Evolutionary conservation across 2,329 filamentous ascomycete species (phyloP).

Genomic region (Parastagonospora avenae): DNA sequence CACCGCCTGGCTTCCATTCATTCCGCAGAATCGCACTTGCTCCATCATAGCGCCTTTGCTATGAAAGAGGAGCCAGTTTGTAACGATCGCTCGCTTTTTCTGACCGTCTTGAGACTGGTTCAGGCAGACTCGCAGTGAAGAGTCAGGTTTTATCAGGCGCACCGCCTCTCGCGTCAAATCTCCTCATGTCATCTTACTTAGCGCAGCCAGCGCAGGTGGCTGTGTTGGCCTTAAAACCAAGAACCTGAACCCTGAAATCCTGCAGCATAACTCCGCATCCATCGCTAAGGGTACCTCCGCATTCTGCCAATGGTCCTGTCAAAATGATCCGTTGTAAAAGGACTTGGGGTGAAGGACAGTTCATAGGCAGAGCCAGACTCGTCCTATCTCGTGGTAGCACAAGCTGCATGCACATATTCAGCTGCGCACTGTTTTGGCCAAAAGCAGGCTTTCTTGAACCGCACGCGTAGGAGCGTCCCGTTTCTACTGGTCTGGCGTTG

Average conservation of each 20-base stretch:
- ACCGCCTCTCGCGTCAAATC: conserved; percentile 19
- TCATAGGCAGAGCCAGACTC: conserved; percentile 8
- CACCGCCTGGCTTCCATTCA: conserved; percentile 4
- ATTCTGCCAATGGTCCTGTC: neutral
- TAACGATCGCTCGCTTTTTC: conserved; percentile 12
- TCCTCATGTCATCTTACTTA: conserved; percentile 31
- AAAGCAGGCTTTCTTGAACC: conserved; percentile 22
- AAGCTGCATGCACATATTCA: conserved; percentile 29
- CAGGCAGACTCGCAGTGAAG: conserved; percentile 25
- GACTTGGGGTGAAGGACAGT: neutral
- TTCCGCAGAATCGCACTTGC: conserved; percentile 13
- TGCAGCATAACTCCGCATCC: conserved; percentile 11
- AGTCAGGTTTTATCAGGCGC: conserved; percentile 18
- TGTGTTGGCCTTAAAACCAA: conserved; percentile 25
- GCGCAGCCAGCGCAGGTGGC: conserved; percentile 41
- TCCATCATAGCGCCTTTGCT: conserved; percentile 20
- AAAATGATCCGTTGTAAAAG: neutral
- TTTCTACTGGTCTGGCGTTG: conserved; percentile 13
- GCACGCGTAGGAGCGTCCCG: conserved; percentile 19
- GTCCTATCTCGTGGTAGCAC: conserved; percentile 14
- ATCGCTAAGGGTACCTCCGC: neutral
- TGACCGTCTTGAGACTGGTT: conserved; percentile 18
- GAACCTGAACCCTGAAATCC: conserved; percentile 12
- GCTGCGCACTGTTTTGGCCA: conserved; percentile 23
- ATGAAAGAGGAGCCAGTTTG: conserved; percentile 5